phyloP scores from a whole-genome alignment of 306 rosid genomes.

The Pyrus betulifolia region DNA sequence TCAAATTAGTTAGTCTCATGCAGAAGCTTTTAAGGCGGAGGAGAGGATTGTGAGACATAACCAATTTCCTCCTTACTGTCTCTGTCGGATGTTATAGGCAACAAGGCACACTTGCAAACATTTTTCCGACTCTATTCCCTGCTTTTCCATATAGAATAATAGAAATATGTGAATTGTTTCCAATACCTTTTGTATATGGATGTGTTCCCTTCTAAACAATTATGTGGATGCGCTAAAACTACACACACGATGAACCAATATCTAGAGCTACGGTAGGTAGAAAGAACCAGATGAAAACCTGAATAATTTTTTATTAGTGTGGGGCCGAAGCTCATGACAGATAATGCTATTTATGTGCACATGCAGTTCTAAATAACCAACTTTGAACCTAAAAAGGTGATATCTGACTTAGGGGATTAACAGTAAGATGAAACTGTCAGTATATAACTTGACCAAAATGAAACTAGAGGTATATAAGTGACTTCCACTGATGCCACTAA shows the following conservation, averaged over 20 bases:
- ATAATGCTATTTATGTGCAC: neutral
- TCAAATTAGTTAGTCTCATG: no score
- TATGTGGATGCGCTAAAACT: neutral
- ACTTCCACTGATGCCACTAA: neutral
- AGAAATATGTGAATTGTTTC: neutral
- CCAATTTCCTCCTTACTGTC: neutral
- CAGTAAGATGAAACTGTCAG: neutral
- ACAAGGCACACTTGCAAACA: neutral
- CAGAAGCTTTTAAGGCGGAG: neutral
- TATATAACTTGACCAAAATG: neutral
- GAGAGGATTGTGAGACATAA: neutral
- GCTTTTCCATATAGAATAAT: neutral
- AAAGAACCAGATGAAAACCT: neutral
- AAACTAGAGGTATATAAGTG: neutral
- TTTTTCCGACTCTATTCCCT: neutral
- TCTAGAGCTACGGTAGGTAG: neutral
- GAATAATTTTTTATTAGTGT: neutral
- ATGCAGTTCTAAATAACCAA: neutral
- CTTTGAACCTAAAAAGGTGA: neutral
- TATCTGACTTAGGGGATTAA: neutral
- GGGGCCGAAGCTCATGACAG: neutral
- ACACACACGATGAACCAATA: neutral
- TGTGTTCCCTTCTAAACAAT: neutral
- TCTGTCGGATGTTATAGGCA: neutral
- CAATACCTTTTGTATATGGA: neutral